Conservation (phyloP, 306 rosid species). For the Rosa chinensis region DNA sequence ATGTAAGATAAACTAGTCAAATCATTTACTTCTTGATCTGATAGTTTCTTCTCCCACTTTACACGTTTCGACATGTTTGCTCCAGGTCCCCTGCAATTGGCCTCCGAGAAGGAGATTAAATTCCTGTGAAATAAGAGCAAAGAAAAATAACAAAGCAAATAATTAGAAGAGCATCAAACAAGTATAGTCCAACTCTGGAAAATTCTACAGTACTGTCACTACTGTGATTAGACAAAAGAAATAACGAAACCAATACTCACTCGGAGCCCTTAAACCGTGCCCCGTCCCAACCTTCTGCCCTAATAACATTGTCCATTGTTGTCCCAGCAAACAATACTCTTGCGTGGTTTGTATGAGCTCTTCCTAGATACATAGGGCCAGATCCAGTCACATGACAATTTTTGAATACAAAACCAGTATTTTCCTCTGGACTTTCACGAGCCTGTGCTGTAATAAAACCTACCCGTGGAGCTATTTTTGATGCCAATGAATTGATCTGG, state of each 20-base stretch:
- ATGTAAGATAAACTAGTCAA: constrained; percentile 2
- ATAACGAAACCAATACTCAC: not conserved
- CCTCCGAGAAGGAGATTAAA: constrained; percentile 12
- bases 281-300: constrained; percentile 7
- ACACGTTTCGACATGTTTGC: constrained; percentile 18
- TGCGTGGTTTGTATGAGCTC: constrained; percentile 18
- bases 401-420: constrained; percentile 23
- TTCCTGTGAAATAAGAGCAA: not conserved
- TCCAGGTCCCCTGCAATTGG: constrained; percentile 18
- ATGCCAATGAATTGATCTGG: not conserved
- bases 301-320: not conserved
- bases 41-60: constrained; percentile 15
- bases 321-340: constrained; percentile 19
- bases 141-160: not conserved
- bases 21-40: not conserved
- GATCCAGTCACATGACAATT: not conserved
- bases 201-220: too few species aligned
- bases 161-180: not conserved
- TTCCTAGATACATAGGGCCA: constrained; percentile 21
- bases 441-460: not conserved
- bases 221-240: too few species aligned
- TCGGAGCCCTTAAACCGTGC: not conserved
- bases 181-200: too few species aligned
- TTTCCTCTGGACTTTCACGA: not conserved
- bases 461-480: not conserved